Base-by-base conservation (phyloP, 768 basidiomycete genomes). In the Gautieria morchelliformis region DNA sequence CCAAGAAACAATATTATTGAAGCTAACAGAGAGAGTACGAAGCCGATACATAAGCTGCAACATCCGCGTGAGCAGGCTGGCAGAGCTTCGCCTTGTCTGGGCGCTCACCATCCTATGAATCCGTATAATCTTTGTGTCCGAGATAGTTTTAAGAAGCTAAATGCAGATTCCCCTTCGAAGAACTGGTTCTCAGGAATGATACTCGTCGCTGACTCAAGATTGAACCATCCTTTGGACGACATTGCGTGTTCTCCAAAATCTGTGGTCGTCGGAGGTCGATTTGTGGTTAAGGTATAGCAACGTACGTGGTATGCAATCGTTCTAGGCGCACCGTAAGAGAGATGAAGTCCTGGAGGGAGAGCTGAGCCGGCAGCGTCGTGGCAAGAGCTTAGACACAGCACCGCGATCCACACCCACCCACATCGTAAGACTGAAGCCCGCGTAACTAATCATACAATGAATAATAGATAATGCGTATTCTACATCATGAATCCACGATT, bases 101-200 rank as follows among this genome's bases (percentile, higher is more conserved):
- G 9, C 14, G 68, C 84, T 69, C 67, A 86, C 93, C 93, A 94
- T 50, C 77, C 87, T 53, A 77, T 70, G 66, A 96, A 95, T 11
- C 93, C 93, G 70, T 93, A 93, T 60, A 96, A 70, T 51, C 93
- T 72, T 63, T 91, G 85, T 17, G 79, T 89, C 62, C 84, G 78
- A 39, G 91, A 87, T 54, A 95, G 74, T 2, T 84, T 83, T 11
- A 96, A 75, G 59, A 82, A 83, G 58, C 78, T 79, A 77, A 91
- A 95, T 7, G 93, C 91, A 12, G 91, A 87, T 64, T 93, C 89
- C 27, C 90, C 87, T 71, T 94, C 89, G 60, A 92, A 92, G 72
- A 87, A 86, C 61, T 86, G 83, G 40, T 80, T 84, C 65, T 92
- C 89, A 6, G 89, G 85, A 39, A 89, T 78, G 50, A 76, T 69